Base-by-base conservation (phyloP, 2,329 filamentous ascomycete genomes). In the Penicillium sumatraense region DNA sequence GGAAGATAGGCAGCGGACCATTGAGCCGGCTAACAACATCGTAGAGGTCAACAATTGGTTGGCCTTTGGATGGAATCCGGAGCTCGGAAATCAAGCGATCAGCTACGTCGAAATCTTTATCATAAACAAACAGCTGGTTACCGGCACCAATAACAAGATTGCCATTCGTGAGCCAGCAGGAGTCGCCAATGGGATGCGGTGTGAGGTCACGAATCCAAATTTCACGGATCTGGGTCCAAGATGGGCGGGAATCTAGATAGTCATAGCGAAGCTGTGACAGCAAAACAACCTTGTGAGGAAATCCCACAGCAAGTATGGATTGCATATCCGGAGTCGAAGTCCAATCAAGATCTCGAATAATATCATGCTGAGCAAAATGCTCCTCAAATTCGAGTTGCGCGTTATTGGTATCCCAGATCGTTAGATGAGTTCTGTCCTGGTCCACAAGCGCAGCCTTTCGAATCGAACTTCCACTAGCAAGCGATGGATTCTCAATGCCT, bases 241-340 rank as follows among this genome's bases (percentile, higher is more conserved):
- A 91, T n/a, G 91, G 90, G 1, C 89, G 89, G 57, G 90, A 88
- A 66, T 93, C 91, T 16, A 96, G 80, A 69, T 96, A 96, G 72
- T 96, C 91, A 68, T 95, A 97, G 11, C 93, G 89, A 77, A 96
- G 87, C 69, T 97, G 92, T 5, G 89, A 88, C 23, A 96, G 83
- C 2, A 97, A 80, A 26, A 96, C 76, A 5, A 97, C 88, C 53
- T 89, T 86, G 61, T 93, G 90, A n/a, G 89, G 88, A 68, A 96
- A 96, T 0, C 93, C 92, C n/a, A 97, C 90, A 1, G 93, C 91
- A 18, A 97, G 80, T 52, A 97, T 92, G 1, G 90, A 93, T 68
- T 96, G 91, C 46, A 86, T 87, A 70, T 96, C 91, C 0, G 91
- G 91, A 0, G 93, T 96, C 3, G 90, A 93, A 1, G 92, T 93